Base-by-base conservation (phyloP, 2,329 filamentous ascomycete species). In the Didymellaceae sp. region DNA sequence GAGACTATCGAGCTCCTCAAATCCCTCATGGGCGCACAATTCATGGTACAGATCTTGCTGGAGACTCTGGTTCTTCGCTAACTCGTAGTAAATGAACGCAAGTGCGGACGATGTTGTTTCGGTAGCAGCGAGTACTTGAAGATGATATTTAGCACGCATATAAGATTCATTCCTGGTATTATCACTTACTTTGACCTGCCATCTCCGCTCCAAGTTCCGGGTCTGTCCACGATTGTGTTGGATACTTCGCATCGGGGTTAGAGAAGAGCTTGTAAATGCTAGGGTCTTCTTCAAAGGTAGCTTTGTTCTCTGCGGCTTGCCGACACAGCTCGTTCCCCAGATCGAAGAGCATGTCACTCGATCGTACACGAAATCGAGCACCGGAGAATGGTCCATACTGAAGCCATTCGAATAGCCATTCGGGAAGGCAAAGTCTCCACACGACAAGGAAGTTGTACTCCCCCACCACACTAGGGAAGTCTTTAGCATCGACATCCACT, bases 371-470 rank as follows among this genome's bases (percentile, higher is more conserved):
- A 24, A 60, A 62, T 10, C 57, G 49, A 2, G 59, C 10, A 32
- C 58, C 52, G 2, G 45, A 13, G 26, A 62, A 62, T 1, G 59
- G 59, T 13, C 47, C 24, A 40, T 58, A 53, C 16, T 60, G 55
- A 2, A 60, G 45, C 57, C 59, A 62, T 22, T 25, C 14, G 22
- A 62, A 62, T 2, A 62, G 41, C 59, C 59, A 62, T 13, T 59
- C 53, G 5, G 57, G 59, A 17, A 60, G 55, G 10, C 59, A 62
- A 5, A 62, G 50, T 9, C 59, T 40, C 59, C 59, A 62, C 5
- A 62, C 55, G 1, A 62, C 59, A 6, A 58, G 59, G 21, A 62
- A 62, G 22, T 62, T 62, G 21, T 62, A 62, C 24, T 62, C 57
- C 14, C 59, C 59, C 7, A 62, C 57, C 9, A 59, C 50, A 5